phyloP scores from a whole-genome alignment of 495 filamentous ascomycete genomes.

The Xylaria sp. region DNA sequence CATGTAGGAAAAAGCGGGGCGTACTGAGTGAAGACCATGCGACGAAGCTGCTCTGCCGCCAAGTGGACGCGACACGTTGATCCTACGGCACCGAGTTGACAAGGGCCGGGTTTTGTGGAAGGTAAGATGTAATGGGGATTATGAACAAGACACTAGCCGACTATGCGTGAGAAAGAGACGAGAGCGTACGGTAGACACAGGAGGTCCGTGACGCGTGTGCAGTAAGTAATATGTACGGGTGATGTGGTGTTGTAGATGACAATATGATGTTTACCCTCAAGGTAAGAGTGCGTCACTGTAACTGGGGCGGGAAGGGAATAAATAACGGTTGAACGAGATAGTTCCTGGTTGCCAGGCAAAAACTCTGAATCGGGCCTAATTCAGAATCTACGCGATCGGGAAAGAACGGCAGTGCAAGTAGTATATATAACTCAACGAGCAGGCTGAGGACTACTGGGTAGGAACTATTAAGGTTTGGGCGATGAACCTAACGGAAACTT shows the following conservation, averaged over 20 bases:
- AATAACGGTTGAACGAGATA: not conserved
- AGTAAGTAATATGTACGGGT: conserved; percentile 9
- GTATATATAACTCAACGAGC: not conserved
- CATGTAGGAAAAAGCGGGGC: conserved; percentile 22
- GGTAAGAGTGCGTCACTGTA: conserved; percentile 1
- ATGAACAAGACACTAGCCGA: not conserved
- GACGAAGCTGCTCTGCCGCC: conserved; percentile 12
- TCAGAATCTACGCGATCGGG: conserved; percentile 11
- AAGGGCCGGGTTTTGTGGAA: not conserved
- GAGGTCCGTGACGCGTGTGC: not conserved
- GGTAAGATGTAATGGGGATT: not conserved
- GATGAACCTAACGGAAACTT: conserved; percentile 4
- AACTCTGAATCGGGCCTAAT: no score
- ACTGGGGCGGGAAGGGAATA: not conserved
- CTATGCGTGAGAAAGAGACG: not conserved
- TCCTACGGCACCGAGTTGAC: not conserved
- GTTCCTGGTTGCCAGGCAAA: not conserved
- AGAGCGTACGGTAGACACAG: not conserved
- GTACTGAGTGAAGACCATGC: conserved; percentile 2
- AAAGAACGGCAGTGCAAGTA: not conserved
- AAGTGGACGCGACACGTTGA: conserved; percentile 3
- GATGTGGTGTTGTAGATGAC: conserved; percentile 10
- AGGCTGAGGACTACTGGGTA: not conserved
- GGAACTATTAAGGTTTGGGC: conserved; percentile 19
- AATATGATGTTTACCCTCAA: conserved; percentile 10